Evolutionary conservation across 2,329 filamentous ascomycete genomes (phyloP).

Genomic region (Neopestalotiopsis sp.): DNA sequence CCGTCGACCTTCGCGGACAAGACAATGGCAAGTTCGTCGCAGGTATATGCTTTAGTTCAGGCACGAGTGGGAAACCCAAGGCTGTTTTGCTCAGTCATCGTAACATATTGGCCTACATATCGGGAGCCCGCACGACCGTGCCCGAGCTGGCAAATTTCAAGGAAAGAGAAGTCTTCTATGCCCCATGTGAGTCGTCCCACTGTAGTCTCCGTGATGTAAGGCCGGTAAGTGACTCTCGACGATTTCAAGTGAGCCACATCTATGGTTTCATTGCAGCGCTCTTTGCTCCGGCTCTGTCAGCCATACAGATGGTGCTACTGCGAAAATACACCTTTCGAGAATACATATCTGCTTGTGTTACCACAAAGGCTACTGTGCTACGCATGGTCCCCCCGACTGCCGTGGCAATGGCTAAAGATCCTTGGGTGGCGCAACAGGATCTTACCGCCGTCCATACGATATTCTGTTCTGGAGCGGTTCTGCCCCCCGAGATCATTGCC

Average conservation of each 20-base stretch:
- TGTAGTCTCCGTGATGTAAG: no score
- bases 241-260: constrained; percentile 26
- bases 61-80: constrained; percentile 30
- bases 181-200: constrained; percentile 20
- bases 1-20: not conserved
- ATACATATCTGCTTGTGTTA: constrained; percentile 26
- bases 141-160: constrained; percentile 28
- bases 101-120: constrained; percentile 28
- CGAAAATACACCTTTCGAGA: constrained; percentile 25
- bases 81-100: constrained; percentile 29
- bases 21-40: constrained; percentile 26
- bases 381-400: constrained; percentile 29
- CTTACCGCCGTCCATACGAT: constrained; percentile 23
- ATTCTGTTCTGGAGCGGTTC: constrained; percentile 28
- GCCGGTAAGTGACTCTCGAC: not conserved
- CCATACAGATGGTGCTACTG: constrained; percentile 28
- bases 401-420: constrained; percentile 28
- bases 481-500: constrained; percentile 26
- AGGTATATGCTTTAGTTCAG: constrained; percentile 30
- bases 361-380: constrained; percentile 26
- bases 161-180: constrained; percentile 33
- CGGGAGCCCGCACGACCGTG: constrained; percentile 27
- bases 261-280: constrained; percentile 31
- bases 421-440: constrained; percentile 20
- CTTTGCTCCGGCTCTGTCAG: constrained; percentile 27